phyloP scores from a whole-genome alignment of 805 yeast genomes.

The Saccharomyces kudriavzevii region DNA sequence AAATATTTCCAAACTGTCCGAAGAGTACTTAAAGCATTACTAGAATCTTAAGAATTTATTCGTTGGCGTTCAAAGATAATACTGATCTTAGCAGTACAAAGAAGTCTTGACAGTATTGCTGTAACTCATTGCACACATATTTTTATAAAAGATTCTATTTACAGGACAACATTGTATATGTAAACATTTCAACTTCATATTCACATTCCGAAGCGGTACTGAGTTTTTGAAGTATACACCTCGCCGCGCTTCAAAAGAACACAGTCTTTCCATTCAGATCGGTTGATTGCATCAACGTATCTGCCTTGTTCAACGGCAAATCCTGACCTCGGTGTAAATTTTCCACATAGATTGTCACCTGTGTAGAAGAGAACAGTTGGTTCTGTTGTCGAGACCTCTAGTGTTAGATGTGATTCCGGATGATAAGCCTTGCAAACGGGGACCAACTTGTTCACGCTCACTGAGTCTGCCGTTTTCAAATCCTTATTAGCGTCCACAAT shows the following conservation, averaged over 20 bases:
- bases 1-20: neutral
- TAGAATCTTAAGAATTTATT: no score
- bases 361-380: conserved; percentile 62
- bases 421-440: conserved; percentile 38
- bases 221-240: conserved; percentile 41
- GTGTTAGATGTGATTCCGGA: conserved; percentile 36
- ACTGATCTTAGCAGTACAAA: neutral
- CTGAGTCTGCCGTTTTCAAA: conserved; percentile 33
- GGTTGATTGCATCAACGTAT: conserved; percentile 47
- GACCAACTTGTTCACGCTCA: conserved; percentile 34
- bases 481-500: conserved; percentile 28
- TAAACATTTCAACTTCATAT: neutral
- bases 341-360: conserved; percentile 42
- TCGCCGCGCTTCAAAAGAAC: conserved; percentile 44
- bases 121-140: no score
- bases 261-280: conserved; percentile 39
- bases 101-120: no score
- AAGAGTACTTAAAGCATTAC: neutral
- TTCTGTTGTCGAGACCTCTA: conserved; percentile 49
- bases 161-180: neutral
- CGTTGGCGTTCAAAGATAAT: neutral
- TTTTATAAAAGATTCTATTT: neutral
- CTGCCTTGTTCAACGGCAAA: conserved; percentile 59
- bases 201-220: neutral
- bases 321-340: conserved; percentile 37